Evolutionary conservation across 345 rosid species (phyloP).

Genomic region (Lenwebbia sp.): DNA sequence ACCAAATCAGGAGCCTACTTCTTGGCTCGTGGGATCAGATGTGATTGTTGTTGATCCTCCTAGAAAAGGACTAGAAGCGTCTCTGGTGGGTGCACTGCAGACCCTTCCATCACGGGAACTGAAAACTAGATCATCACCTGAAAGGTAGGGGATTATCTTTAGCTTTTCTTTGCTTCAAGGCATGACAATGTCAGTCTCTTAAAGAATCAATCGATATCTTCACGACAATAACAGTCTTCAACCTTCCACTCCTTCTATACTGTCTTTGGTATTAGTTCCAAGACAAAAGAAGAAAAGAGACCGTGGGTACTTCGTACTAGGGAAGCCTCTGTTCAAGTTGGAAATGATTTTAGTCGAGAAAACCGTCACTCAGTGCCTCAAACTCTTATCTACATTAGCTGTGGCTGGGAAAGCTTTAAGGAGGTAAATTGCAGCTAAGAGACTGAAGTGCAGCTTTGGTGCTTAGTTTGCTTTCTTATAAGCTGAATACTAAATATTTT

Average conservation of each 20-base stretch:
- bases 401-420: constrained; percentile 98
- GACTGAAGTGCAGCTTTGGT: not conserved
- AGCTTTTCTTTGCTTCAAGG: not conserved
- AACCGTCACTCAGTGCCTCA: constrained; percentile 46
- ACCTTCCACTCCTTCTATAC: not conserved
- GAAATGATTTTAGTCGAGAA: constrained; percentile 31
- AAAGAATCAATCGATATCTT: not conserved
- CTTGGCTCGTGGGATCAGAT: constrained; percentile 90
- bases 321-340: constrained; percentile 62
- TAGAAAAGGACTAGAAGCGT: constrained; percentile 77
- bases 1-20: constrained; percentile 56
- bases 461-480: not conserved
- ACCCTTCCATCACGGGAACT: constrained; percentile 32
- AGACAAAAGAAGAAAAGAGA: constrained; percentile 75
- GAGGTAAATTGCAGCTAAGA: constrained; percentile 36
- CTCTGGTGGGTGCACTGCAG: constrained; percentile 57
- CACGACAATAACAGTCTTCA: not conserved
- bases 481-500: not conserved
- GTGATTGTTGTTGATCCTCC: constrained; percentile 91
- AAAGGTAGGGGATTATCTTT: constrained; percentile 26
- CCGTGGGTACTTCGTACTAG: constrained; percentile 89
- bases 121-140: constrained; percentile 30
- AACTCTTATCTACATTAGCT: constrained; percentile 87
- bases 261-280: constrained; percentile 27
- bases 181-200: not conserved